A percentile compares a stretch with the other conserved stretches of the same genome.
These are phyloP conservation scores for Phytophthora sp. DNA, from an alignment of 352 stramenopile genomes.

Conservation along the genomic window DNA sequence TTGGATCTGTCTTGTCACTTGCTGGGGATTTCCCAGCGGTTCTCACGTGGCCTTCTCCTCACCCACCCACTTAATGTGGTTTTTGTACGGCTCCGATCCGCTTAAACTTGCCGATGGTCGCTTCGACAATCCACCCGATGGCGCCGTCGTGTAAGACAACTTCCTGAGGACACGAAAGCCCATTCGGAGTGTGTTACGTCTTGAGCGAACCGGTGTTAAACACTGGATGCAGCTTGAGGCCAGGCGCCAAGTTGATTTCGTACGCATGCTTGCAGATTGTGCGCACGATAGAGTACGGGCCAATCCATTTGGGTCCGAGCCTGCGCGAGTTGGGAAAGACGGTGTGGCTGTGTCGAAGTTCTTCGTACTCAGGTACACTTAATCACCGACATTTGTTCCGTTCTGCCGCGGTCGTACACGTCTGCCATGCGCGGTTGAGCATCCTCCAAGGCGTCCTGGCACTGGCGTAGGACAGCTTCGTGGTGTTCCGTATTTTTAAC, in stretches of 20 bases:
- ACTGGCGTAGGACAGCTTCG: constrained; percentile 8
- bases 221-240: constrained; percentile 2
- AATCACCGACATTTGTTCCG: constrained; percentile 15
- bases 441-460: constrained; percentile 6
- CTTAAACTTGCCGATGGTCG: background rate
- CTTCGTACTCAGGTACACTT: constrained; percentile 25
- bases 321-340: constrained; percentile 22
- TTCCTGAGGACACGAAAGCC: constrained; percentile 3
- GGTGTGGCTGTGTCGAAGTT: constrained; percentile 21
- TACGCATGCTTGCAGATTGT: constrained; percentile 23
- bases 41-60: constrained; percentile 2
- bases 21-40: constrained; percentile 15
- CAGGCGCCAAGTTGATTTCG: constrained; percentile 31
- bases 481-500: constrained; percentile 3
- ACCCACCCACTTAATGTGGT: constrained; percentile 17
- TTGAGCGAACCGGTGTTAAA: constrained; percentile 23
- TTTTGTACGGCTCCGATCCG: background rate
- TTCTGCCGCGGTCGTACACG: constrained; percentile 20
- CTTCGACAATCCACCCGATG: constrained; percentile 10
- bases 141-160: constrained; percentile 11
- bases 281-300: constrained; percentile 26
- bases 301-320: constrained; percentile 19
- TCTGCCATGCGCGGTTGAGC: constrained; percentile 19
- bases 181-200: background rate
- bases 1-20: constrained; percentile 11